phyloP scores from a whole-genome alignment of 2,329 filamentous ascomycete genomes.

The Aureobasidium sp. region DNA sequence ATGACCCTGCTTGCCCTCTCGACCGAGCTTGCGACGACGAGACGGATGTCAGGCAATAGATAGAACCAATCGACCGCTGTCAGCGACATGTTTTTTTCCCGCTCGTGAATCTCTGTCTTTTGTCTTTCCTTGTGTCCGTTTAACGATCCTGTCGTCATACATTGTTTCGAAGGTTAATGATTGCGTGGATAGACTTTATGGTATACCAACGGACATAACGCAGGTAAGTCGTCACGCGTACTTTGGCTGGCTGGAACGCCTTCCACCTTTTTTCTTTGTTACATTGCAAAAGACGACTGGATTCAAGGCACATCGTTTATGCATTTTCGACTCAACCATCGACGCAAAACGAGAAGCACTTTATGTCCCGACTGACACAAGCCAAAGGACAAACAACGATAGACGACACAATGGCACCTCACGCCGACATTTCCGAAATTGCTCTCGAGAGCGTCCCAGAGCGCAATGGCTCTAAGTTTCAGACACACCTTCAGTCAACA shows the following conservation, averaged over 20 bases:
- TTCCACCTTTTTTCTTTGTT: not conserved
- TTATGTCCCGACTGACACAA: conserved; percentile 2
- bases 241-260: not conserved
- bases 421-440: conserved; percentile 12
- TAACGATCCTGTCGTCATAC: conserved; percentile 5
- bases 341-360: not conserved
- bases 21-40: conserved; percentile 8
- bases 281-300: not conserved
- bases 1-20: not conserved
- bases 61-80: not conserved
- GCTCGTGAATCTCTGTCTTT: not conserved
- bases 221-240: not conserved
- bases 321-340: not conserved
- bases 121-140: not conserved
- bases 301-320: not conserved
- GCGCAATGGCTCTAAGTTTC: conserved; percentile 12
- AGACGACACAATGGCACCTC: conserved; percentile 12
- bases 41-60: not conserved
- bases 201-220: not conserved
- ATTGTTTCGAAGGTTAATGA: not conserved
- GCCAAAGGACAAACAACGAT: not conserved
- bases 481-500: conserved; percentile 45
- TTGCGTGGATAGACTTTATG: not conserved
- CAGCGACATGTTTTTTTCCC: not conserved
- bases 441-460: not conserved